A percentile compares a stretch with the other conserved stretches of the same genome.
Evolutionary conservation across 257 asterid species (phyloP).

Genomic region (Schizonepeta tenuifolia): DNA sequence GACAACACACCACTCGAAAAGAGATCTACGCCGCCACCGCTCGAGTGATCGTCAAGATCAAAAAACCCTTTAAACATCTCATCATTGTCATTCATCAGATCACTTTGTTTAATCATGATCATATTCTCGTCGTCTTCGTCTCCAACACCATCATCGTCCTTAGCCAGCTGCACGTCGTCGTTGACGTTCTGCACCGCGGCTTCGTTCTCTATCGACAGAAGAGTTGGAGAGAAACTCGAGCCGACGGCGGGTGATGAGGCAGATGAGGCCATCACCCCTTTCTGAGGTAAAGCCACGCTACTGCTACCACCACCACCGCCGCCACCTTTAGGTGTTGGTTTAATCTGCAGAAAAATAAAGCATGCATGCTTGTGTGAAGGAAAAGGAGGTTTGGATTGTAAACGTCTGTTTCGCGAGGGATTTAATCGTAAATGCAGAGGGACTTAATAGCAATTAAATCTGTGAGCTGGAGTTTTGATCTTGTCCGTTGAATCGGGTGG

Average conservation of each 20-base stretch:
- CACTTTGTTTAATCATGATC: conserved; percentile 33
- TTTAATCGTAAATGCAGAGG: too few relatives aligned
- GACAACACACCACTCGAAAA: conserved; percentile 32
- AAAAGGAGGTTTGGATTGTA: too few relatives aligned
- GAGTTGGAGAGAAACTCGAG: conserved; percentile 41
- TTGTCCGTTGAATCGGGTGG: too few relatives aligned
- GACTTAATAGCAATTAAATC: too few relatives aligned
- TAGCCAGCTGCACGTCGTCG: conserved; percentile 37
- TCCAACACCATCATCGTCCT: conserved; percentile 31
- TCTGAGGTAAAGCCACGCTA: conserved; percentile 12
- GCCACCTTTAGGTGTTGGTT: too few relatives aligned
- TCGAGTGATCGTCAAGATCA: conserved; percentile 39
- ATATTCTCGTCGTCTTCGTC: conserved; percentile 41
- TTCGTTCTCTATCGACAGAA: conserved; percentile 38
- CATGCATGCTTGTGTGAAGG: too few relatives aligned
- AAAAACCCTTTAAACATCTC: conserved; percentile 36
- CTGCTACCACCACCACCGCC: not conserved
- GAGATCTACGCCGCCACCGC: conserved; percentile 30
- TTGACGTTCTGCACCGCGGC: conserved; percentile 26
- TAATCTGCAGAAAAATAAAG: too few relatives aligned
- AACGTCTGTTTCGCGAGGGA: too few relatives aligned
- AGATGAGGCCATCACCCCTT: conserved; percentile 16
- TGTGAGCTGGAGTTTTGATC: too few relatives aligned
- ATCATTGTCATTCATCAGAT: conserved; percentile 41
- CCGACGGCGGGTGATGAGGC: conserved; percentile 48